Percentiles rank a stretch among this genome's conserved stretches.
Evolutionary conservation across 1,284 basidiomycete genomes (phyloP).

Genomic region (Bondarzewia mesenterica): DNA sequence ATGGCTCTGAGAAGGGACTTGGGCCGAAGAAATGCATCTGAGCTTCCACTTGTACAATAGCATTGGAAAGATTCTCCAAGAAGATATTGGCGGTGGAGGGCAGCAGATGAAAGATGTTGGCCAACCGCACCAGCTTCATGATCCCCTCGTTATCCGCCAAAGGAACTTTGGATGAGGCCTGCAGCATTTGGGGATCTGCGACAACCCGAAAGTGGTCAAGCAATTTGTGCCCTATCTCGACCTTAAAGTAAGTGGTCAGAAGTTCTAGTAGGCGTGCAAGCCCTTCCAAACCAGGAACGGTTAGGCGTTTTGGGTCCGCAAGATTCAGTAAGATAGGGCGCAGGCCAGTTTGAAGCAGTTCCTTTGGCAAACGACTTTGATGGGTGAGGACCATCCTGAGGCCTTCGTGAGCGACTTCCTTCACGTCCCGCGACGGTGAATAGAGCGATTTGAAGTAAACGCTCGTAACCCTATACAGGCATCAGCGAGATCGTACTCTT

Average conservation of each 20-base stretch:
- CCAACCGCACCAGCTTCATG: constrained; percentile 86
- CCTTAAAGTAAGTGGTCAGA: constrained; percentile 99
- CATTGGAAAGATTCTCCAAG: constrained; percentile 78
- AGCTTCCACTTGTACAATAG: constrained; percentile 91
- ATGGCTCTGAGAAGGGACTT: constrained; percentile 91
- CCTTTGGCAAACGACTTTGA: constrained; percentile 91
- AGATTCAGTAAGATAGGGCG: constrained; percentile 98
- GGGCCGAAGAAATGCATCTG: constrained; percentile 84
- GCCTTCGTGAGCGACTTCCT: constrained; percentile 93
- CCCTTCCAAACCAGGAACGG: constrained; percentile 92
- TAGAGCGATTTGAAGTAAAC: constrained; percentile 99
- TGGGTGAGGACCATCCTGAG: constrained; percentile 85
- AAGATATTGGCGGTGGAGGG: constrained; percentile 92
- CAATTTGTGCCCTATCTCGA: constrained; percentile 97
- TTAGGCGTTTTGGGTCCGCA: constrained; percentile 91
- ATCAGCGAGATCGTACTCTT: constrained; percentile 8
- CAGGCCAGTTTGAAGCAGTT: constrained; percentile 90
- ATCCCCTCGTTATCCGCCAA: constrained; percentile 88
- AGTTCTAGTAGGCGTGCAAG: constrained; percentile 93
- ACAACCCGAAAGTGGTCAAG: constrained; percentile 93
- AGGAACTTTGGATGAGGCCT: constrained; percentile 70
- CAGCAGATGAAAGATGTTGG: constrained; percentile 95
- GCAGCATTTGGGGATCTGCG: constrained; percentile 80
- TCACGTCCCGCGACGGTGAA: constrained; percentile 88
- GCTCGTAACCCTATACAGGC: constrained; percentile 65